phyloP scores from a whole-genome alignment of 495 filamentous ascomycete species.

The Neurospora sp. region DNA sequence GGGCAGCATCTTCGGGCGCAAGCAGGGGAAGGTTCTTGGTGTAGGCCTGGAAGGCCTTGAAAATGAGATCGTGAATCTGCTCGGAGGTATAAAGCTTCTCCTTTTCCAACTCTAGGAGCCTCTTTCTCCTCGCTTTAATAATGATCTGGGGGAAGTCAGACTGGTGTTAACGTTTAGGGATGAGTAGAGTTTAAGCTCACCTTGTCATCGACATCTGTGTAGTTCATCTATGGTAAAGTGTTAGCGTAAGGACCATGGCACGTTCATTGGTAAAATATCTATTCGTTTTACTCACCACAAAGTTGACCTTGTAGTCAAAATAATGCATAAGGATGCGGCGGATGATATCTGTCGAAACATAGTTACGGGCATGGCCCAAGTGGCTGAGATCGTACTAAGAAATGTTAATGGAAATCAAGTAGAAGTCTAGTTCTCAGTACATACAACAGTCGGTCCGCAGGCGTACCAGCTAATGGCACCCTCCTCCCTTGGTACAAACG shows the following conservation, averaged over 20 bases:
- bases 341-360: slow-evolving; percentile 90
- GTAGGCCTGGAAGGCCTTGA: slow-evolving; percentile 62
- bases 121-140: slow-evolving; percentile 66
- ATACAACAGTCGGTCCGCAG: slow-evolving; percentile 67
- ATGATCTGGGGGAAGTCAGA: slow-evolving; percentile 52
- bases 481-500: slow-evolving; percentile 65
- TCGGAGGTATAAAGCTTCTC: slow-evolving; percentile 32
- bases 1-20: slow-evolving; percentile 17
- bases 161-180: not conserved
- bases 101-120: slow-evolving; percentile 55
- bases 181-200: slow-evolving; percentile 21
- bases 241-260: not conserved
- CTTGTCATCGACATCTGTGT: slow-evolving; percentile 90
- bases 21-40: slow-evolving; percentile 66
- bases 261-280: no score
- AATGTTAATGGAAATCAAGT: not conserved
- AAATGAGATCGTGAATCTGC: slow-evolving; percentile 41
- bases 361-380: slow-evolving; percentile 59
- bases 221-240: slow-evolving; percentile 54
- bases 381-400: not conserved
- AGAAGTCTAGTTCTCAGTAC: not conserved
- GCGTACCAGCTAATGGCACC: slow-evolving; percentile 80
- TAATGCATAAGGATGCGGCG: slow-evolving; percentile 77
- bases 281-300: slow-evolving; percentile 52
- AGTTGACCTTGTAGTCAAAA: slow-evolving; percentile 76